Percentiles rank a stretch among this genome's conserved stretches.
Conservation (phyloP, 345 rosid species). For the Melastoma malabathricum region DNA sequence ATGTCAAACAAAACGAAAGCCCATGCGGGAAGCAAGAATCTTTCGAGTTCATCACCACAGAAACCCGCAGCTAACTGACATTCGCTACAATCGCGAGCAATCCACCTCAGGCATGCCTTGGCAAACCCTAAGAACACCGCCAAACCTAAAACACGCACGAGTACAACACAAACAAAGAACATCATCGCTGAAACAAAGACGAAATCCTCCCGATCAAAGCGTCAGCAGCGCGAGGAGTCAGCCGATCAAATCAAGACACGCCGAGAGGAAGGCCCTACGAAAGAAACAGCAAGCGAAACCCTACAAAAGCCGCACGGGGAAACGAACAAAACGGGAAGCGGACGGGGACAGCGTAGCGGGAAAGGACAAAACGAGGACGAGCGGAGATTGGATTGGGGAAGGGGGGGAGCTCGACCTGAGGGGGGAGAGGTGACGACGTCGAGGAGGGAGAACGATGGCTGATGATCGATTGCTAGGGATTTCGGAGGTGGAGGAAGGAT, state of each 20-base stretch:
- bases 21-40: too few relatives aligned
- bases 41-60: too few relatives aligned
- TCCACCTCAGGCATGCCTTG: too few relatives aligned
- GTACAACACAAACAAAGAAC: neutral
- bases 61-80: too few relatives aligned
- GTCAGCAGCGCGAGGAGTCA: neutral
- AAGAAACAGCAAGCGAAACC: neutral
- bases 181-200: neutral
- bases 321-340: neutral
- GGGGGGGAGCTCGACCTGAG: neutral
- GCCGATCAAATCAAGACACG: constrained; percentile 4
- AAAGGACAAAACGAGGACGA: neutral
- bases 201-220: neutral
- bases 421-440: neutral
- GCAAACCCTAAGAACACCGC: too few relatives aligned
- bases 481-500: neutral
- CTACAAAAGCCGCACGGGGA: neutral
- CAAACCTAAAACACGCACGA: too few relatives aligned
- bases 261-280: neutral
- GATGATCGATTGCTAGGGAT: neutral
- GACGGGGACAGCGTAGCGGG: neutral
- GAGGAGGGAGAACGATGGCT: neutral
- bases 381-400: neutral
- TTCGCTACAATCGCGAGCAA: too few relatives aligned
- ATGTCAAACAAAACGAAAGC: too few relatives aligned